A percentile compares a stretch with the other conserved stretches of the same genome.
These are phyloP conservation scores for Amanita exitialis DNA, from an alignment of 768 basidiomycete species.

Conservation along the genomic window DNA sequence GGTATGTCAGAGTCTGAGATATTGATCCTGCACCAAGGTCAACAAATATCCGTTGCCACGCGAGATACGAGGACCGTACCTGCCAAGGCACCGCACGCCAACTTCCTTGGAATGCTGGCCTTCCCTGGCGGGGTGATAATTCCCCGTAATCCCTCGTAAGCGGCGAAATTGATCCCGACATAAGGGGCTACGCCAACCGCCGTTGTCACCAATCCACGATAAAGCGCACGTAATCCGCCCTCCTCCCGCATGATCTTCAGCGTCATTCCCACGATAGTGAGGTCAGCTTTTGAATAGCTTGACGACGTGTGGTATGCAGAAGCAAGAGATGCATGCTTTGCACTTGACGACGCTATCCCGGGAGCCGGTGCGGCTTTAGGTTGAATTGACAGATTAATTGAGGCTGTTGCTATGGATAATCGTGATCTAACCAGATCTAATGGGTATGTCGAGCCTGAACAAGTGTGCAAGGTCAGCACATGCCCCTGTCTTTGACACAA, in stretches of 20 bases:
- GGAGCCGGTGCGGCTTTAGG: slow-evolving; percentile 16
- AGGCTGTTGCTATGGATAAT: slow-evolving; percentile 89
- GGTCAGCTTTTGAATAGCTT: slow-evolving; percentile 34
- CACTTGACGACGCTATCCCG: slow-evolving; percentile 13
- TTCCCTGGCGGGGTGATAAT: slow-evolving; percentile 77
- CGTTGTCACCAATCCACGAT: slow-evolving; percentile 79
- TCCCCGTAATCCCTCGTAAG: slow-evolving; percentile 78
- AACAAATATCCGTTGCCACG: background rate
- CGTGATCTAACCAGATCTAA: slow-evolving; percentile 90
- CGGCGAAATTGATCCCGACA: slow-evolving; percentile 87
- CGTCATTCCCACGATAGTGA: slow-evolving; percentile 85
- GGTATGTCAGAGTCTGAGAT: slow-evolving; percentile 91
- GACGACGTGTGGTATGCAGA: slow-evolving; percentile 47
- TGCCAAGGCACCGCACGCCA: slow-evolving; percentile 80
- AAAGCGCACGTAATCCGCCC: slow-evolving; percentile 79
- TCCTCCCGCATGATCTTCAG: slow-evolving; percentile 85
- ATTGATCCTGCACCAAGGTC: slow-evolving; percentile 52
- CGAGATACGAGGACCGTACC: slow-evolving; percentile 31
- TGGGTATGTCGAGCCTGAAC: slow-evolving; percentile 78
- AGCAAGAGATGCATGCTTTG: slow-evolving; percentile 25
- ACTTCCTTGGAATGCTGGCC: slow-evolving; percentile 54
- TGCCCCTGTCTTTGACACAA: background rate
- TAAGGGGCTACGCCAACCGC: slow-evolving; percentile 87
- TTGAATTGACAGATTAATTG: slow-evolving; percentile 22
- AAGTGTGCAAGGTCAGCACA: background rate